Evolutionary conservation across 345 rosid species (phyloP).

Genomic region (Euphorbia peplus): DNA sequence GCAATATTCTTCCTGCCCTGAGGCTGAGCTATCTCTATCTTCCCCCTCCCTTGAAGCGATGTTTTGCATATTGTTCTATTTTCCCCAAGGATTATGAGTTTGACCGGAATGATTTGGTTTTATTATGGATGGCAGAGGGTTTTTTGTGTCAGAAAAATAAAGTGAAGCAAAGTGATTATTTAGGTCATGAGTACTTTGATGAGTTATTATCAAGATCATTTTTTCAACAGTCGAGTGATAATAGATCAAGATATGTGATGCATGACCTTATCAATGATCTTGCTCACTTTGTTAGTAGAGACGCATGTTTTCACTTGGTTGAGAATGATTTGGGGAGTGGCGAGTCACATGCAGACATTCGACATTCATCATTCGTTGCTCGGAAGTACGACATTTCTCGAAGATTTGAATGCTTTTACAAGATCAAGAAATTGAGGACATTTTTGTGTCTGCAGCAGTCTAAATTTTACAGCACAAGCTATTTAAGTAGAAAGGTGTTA

Average conservation of each 20-base stretch:
- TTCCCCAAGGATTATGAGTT: slow-evolving; percentile 18
- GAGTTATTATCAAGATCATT: slow-evolving; percentile 1
- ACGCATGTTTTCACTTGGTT: neutral
- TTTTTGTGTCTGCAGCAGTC: neutral
- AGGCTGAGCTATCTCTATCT: slow-evolving; percentile 27
- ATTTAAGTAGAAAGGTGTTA: neutral
- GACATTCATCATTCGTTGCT: neutral
- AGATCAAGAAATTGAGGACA: neutral
- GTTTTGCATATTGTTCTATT: slow-evolving; percentile 16
- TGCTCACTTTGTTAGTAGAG: neutral
- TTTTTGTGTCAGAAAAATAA: neutral
- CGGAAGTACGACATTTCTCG: neutral
- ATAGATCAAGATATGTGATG: neutral
- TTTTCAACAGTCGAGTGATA: neutral
- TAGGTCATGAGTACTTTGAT: neutral
- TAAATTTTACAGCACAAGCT: neutral
- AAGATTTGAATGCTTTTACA: neutral
- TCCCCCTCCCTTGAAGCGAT: slow-evolving; percentile 16
- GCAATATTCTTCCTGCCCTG: slow-evolving; percentile 9
- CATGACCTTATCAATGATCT: neutral
- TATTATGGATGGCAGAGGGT: slow-evolving; percentile 6
- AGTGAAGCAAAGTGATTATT: neutral
- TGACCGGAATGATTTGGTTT: neutral
- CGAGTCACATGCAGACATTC: neutral
- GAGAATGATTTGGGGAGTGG: neutral